These are phyloP conservation scores for Acanthamoeba quina DNA, from an alignment of 208 protist genomes.

Conservation along the genomic window DNA sequence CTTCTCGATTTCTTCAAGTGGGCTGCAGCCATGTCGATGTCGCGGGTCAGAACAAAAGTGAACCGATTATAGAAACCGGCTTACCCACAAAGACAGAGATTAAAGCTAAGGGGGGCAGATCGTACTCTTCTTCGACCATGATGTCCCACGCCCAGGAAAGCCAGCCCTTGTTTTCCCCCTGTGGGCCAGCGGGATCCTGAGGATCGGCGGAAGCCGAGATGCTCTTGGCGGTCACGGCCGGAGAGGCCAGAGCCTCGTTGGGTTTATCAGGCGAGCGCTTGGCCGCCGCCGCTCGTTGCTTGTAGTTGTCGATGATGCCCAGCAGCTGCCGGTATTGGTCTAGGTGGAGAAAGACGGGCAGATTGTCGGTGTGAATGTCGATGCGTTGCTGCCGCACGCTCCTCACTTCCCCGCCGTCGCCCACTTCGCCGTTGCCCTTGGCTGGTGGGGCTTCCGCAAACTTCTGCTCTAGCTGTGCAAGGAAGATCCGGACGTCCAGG, in stretches of 20 bases:
- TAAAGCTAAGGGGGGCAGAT: not conserved
- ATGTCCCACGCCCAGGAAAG: conserved; percentile 48
- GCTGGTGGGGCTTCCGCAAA: not conserved
- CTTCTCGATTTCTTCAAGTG: not conserved
- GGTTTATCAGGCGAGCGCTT: not conserved
- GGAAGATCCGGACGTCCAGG: conserved; percentile 14
- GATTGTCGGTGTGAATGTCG: conserved; percentile 25
- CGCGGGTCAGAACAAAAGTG: not conserved
- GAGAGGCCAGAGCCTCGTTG: not conserved
- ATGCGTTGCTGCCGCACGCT: conserved; percentile 17
- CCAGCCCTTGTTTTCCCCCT: conserved; percentile 13
- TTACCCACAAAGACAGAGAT: not conserved
- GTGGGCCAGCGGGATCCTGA: not conserved
- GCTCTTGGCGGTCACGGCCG: not conserved
- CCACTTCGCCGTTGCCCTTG: not conserved
- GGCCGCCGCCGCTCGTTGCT: not conserved
- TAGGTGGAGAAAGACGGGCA: conserved; percentile 6
- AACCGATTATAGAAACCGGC: no score
- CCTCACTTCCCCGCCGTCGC: not conserved
- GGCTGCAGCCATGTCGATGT: not conserved
- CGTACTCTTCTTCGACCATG: conserved; percentile 36
- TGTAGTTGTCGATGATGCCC: conserved; percentile 35
- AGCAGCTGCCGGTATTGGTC: conserved; percentile 41
- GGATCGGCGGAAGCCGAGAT: not conserved
- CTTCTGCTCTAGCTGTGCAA: not conserved